A percentile compares a stretch with the other conserved stretches of the same genome.
Evolutionary conservation across 176 grass and related monocot genomes (phyloP).

Genomic region (Phoenix roebelenii): DNA sequence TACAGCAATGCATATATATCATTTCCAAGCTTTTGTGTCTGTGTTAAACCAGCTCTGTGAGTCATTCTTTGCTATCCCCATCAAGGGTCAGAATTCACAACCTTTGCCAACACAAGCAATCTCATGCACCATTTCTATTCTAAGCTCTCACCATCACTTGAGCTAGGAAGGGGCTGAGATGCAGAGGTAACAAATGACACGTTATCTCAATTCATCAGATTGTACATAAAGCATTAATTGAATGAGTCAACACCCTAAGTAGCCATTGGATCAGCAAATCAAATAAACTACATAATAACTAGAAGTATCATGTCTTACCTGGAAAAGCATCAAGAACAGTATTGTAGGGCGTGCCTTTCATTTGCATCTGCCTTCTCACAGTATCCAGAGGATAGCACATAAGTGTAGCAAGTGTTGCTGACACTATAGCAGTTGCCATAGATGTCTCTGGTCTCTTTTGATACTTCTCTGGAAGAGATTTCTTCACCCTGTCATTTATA

Average conservation of each 20-base stretch:
- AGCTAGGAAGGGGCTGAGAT: too few species aligned
- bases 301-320: slow-evolving; percentile 29
- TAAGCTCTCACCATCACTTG: too few species aligned
- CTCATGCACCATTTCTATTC: too few species aligned
- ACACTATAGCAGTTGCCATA: slow-evolving; percentile 76
- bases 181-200: too few species aligned
- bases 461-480: slow-evolving; percentile 89
- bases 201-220: too few species aligned
- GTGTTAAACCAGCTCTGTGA: too few species aligned
- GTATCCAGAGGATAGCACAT: slow-evolving; percentile 96
- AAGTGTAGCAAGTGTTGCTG: slow-evolving; percentile 82
- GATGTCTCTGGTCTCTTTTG: slow-evolving; percentile 78
- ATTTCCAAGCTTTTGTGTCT: too few species aligned
- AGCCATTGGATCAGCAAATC: slow-evolving; percentile 14
- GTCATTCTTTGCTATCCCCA: too few species aligned
- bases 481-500: slow-evolving; percentile 61
- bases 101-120: too few species aligned
- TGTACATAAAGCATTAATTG: slow-evolving; percentile 1
- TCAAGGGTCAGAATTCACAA: too few species aligned
- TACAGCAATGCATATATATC: too few species aligned
- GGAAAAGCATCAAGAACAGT: slow-evolving; percentile 76
- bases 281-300: background rate
- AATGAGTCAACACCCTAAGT: background rate
- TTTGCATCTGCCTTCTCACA: slow-evolving; percentile 97
- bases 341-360: slow-evolving; percentile 87